These are phyloP conservation scores for Omphalotus guepiniiformis DNA, from an alignment of 768 basidiomycete species.

Conservation along the genomic window DNA sequence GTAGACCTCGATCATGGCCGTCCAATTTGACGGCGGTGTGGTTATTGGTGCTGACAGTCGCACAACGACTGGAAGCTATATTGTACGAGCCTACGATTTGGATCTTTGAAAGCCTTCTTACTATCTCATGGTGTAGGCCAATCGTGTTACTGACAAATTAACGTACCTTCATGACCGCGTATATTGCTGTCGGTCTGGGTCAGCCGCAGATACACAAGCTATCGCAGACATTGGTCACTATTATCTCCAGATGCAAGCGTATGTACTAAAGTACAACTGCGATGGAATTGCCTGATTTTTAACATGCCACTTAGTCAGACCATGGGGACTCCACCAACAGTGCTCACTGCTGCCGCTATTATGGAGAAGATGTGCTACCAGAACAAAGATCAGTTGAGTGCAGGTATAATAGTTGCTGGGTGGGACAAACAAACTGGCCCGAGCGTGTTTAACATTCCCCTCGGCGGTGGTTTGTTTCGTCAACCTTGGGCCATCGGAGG, in stretches of 20 bases:
- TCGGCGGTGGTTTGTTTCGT: slow-evolving; percentile 94
- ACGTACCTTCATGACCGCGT: slow-evolving; percentile 96
- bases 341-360: slow-evolving; percentile 73
- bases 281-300: not conserved
- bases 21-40: slow-evolving; percentile 92
- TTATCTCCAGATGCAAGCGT: slow-evolving; percentile 74
- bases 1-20: slow-evolving; percentile 99
- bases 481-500: slow-evolving; percentile 99
- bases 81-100: slow-evolving; percentile 48
- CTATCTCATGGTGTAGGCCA: slow-evolving; percentile 53
- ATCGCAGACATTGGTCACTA: slow-evolving; percentile 90
- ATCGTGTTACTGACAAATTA: slow-evolving; percentile 98
- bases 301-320: slow-evolving; percentile 40
- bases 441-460: slow-evolving; percentile 93
- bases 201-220: slow-evolving; percentile 96
- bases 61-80: slow-evolving; percentile 95
- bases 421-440: slow-evolving; percentile 93
- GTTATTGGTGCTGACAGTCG: slow-evolving; percentile 96
- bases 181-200: slow-evolving; percentile 98
- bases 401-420: slow-evolving; percentile 96
- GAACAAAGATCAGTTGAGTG: slow-evolving; percentile 85
- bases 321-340: slow-evolving; percentile 65
- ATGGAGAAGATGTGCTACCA: slow-evolving; percentile 90
- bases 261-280: slow-evolving; percentile 21
- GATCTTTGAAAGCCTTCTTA: slow-evolving; percentile 3